These are phyloP conservation scores for Calonectria multiphialidica DNA, from an alignment of 2,329 filamentous ascomycete species.

Conservation along the genomic window DNA sequence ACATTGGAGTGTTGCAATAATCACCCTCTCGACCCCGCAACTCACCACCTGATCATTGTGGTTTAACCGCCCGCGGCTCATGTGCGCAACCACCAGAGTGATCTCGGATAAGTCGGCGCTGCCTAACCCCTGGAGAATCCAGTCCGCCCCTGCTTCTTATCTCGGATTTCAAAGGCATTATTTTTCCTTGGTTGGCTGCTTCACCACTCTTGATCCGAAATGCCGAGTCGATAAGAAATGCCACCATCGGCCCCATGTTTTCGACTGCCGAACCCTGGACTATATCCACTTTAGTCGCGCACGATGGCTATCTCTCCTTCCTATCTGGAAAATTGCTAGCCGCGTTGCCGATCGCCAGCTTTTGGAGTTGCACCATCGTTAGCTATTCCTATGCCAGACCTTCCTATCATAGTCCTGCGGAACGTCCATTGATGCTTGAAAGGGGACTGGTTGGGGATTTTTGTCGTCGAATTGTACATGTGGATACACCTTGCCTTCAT, in stretches of 20 bases:
- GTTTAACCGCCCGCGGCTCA: neutral
- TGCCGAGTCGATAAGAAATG: conserved; percentile 3
- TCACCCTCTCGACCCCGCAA: neutral
- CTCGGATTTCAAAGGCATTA: neutral
- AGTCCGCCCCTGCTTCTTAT: neutral
- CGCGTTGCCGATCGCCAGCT: neutral
- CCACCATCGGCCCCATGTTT: neutral
- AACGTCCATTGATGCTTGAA: neutral
- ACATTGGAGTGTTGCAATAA: neutral
- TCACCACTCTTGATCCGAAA: conserved; percentile 1
- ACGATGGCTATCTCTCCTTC: neutral
- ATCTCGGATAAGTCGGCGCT: neutral
- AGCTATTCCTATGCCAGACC: neutral
- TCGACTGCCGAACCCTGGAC: conserved; percentile 1
- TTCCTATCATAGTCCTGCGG: neutral
- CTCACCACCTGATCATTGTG: neutral
- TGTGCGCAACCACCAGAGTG: neutral
- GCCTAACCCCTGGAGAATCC: neutral
- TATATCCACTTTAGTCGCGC: neutral
- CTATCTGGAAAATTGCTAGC: neutral
- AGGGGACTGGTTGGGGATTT: neutral
- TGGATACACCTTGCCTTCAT: neutral
- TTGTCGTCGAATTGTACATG: neutral
- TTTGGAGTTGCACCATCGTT: neutral
- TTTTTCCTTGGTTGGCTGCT: neutral